These are phyloP conservation scores for Peronosclerospora sorghi DNA, from an alignment of 352 stramenopile genomes.

Conservation along the genomic window DNA sequence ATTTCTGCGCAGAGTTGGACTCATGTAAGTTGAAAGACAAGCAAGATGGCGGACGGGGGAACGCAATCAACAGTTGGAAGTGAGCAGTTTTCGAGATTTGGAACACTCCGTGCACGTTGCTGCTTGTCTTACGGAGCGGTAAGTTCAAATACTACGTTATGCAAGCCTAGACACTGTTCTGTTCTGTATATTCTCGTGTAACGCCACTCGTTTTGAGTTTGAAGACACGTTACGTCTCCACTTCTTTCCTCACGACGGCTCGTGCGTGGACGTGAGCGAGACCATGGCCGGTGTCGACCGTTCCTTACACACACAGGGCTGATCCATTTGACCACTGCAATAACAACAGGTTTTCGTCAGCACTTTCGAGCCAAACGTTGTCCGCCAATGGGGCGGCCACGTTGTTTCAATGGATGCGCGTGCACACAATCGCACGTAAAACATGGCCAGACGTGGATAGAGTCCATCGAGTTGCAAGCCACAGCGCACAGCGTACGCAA, in stretches of 20 bases:
- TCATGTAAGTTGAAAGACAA: slow-evolving; percentile 18
- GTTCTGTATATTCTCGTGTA: slow-evolving; percentile 4
- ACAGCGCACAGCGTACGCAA: slow-evolving; percentile 81
- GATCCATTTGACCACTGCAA: slow-evolving; percentile 25
- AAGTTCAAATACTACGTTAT: background rate
- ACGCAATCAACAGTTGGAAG: background rate
- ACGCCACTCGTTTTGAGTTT: no score
- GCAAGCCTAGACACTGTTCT: background rate
- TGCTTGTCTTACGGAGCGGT: background rate
- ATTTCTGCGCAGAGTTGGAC: slow-evolving; percentile 45
- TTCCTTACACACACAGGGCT: slow-evolving; percentile 27
- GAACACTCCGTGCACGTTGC: no score
- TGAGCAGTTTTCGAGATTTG: slow-evolving; percentile 3
- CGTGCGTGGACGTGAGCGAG: slow-evolving; percentile 9
- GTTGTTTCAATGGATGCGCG: slow-evolving; percentile 62
- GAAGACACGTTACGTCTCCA: no score
- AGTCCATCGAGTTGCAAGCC: slow-evolving; percentile 71
- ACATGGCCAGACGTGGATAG: slow-evolving; percentile 65
- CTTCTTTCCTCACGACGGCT: slow-evolving; percentile 11
- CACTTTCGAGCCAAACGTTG: slow-evolving; percentile 62
- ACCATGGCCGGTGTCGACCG: slow-evolving; percentile 6
- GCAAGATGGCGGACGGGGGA: background rate
- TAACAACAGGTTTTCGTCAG: slow-evolving; percentile 69
- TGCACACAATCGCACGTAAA: slow-evolving; percentile 65
- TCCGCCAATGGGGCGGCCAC: slow-evolving; percentile 78